phyloP scores from a whole-genome alignment of 495 filamentous ascomycete species.

The Parmelia sp. region DNA sequence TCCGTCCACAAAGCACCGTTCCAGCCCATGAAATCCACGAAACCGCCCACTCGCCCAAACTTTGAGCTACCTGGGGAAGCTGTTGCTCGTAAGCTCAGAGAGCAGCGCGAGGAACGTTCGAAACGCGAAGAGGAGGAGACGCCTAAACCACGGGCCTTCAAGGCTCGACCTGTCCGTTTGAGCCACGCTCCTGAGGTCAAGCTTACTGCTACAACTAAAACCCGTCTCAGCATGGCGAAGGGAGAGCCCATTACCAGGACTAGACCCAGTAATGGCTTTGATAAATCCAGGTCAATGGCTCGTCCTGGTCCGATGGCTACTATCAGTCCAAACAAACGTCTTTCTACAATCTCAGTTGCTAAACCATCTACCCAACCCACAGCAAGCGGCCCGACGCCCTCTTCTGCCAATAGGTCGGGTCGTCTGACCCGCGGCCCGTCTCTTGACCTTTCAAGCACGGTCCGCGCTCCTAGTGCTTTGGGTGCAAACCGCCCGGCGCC shows the following conservation, averaged over 20 bases:
- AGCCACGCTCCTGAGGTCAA: conserved; percentile 35
- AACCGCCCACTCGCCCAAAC: conserved; percentile 52
- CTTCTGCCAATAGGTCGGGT: conserved; percentile 15
- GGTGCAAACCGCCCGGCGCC: conserved; percentile 10
- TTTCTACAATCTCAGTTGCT: conserved; percentile 23
- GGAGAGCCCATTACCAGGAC: conserved; percentile 13
- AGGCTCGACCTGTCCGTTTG: conserved; percentile 53
- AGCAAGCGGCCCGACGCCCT: conserved; percentile 10
- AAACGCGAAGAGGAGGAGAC: conserved; percentile 49
- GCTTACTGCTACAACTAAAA: conserved; percentile 51
- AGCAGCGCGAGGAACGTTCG: conserved; percentile 57
- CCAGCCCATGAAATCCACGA: conserved; percentile 49
- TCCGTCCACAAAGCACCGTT: conserved; percentile 37
- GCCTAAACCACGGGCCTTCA: conserved; percentile 51
- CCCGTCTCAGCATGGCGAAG: conserved; percentile 42
- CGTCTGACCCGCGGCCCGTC: conserved; percentile 13
- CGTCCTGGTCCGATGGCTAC: conserved; percentile 21
- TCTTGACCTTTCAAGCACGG: conserved; percentile 15
- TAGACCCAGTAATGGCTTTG: conserved; percentile 19
- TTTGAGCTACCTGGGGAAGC: conserved; percentile 72
- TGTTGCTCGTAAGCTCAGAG: conserved; percentile 60
- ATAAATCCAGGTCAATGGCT: conserved; percentile 26
- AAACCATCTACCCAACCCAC: conserved; percentile 18
- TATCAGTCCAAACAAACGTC: conserved; percentile 15
- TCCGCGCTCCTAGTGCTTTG: conserved; percentile 12